Evolutionary conservation across 345 rosid species (phyloP).

Genomic region (Syzygium grande): DNA sequence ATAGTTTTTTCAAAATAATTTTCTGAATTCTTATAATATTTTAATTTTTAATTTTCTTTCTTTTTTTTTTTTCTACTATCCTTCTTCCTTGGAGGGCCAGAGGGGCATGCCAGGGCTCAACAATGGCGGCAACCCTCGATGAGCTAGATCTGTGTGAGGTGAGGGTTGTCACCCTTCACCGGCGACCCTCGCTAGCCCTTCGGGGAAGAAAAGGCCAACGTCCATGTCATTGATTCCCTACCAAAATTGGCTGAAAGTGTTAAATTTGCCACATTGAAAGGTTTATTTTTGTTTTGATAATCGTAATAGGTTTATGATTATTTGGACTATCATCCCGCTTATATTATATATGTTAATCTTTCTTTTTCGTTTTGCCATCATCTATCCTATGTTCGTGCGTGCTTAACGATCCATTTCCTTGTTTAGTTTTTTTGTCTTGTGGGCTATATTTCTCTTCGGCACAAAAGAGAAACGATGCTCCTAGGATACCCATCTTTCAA

Average conservation of each 20-base stretch:
- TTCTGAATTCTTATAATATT: too few relatives aligned
- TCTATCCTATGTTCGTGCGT: not conserved
- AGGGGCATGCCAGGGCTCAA: accelerated
- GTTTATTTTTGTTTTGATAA: accelerated
- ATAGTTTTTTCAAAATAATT: too few relatives aligned
- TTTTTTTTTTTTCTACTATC: not conserved
- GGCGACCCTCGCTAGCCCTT: not conserved
- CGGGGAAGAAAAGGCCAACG: accelerated
- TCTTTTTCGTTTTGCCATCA: not conserved
- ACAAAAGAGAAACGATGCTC: not conserved
- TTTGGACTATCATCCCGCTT: accelerated
- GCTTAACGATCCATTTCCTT: not conserved
- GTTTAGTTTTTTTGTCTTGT: not conserved
- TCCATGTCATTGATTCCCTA: accelerated
- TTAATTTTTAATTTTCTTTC: not conserved
- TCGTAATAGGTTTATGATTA: not conserved
- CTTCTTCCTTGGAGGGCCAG: not conserved
- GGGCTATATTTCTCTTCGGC: not conserved
- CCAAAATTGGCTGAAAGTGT: accelerated
- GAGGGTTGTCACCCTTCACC: not conserved
- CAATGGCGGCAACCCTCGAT: accelerated
- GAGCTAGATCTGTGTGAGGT: not conserved
- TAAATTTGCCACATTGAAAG: too few relatives aligned
- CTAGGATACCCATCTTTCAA: not conserved
- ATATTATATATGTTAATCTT: not conserved